These are phyloP conservation scores for Rhizopogon salebrosus DNA, from an alignment of 768 basidiomycete species.

Conservation along the genomic window DNA sequence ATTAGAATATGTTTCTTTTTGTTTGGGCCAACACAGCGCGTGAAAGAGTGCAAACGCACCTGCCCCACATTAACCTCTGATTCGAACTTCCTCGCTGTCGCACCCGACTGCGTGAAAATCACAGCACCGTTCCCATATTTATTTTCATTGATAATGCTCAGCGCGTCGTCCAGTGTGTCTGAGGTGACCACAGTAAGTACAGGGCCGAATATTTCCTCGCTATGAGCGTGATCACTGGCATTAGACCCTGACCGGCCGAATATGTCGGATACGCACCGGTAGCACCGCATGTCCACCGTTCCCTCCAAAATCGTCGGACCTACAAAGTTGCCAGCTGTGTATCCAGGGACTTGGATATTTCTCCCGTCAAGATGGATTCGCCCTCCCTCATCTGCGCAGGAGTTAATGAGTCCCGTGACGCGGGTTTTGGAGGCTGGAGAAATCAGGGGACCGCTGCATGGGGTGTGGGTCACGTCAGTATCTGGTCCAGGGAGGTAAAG, in stretches of 20 bases:
- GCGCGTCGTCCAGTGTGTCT: conserved; percentile 84
- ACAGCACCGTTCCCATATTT: conserved; percentile 91
- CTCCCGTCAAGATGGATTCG: conserved; percentile 86
- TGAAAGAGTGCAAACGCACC: conserved; percentile 2
- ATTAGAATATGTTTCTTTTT: background rate
- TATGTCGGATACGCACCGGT: conserved; percentile 51
- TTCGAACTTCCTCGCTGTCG: conserved; percentile 93
- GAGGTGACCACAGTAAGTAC: conserved; percentile 74
- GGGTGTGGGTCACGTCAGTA: background rate
- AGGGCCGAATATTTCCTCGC: conserved; percentile 95
- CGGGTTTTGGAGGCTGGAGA: conserved; percentile 79
- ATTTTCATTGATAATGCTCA: conserved; percentile 86
- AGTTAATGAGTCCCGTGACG: conserved; percentile 69
- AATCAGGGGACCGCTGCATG: conserved; percentile 65
- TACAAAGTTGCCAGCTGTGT: conserved; percentile 89
- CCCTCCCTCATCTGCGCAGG: conserved; percentile 77
- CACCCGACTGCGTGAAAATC: conserved; percentile 94
- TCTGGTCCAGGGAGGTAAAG: background rate
- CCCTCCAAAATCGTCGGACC: conserved; percentile 90
- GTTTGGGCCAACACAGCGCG: background rate
- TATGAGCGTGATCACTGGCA: conserved; percentile 20
- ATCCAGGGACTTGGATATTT: conserved; percentile 56
- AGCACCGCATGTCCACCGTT: conserved; percentile 78
- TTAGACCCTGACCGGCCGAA: background rate
- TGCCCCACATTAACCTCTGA: conserved; percentile 83